Evolutionary conservation across 2,329 filamentous ascomycete species (phyloP), one percentile per base, ranked within the genome.

Genomic region (Fusarium anthophilum): DNA sequence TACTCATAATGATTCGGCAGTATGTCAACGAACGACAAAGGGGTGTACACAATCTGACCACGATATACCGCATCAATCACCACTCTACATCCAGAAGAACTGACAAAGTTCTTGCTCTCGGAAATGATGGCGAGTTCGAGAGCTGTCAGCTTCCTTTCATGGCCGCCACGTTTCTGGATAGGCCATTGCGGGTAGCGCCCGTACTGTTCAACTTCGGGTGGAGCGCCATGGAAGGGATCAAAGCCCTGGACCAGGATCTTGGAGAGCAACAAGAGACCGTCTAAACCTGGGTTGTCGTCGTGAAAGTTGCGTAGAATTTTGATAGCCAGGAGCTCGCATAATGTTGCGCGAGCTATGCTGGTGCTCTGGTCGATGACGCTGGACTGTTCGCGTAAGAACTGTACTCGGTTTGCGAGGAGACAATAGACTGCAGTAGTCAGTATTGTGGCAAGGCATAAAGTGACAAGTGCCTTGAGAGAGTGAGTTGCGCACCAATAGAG

Each of bases 91-190:
- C 90, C 90, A 0, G 90, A 87, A 15, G 90, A 89, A 74, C 87
- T 87, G 30, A 93, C 84, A 53, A 94, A 90, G 43, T 86, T 82
- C 78, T 93, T 93, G 76, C 90, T 91, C 78, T 93, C 91, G 0
- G 91, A 91, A 1, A 93, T 86, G 61, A 94, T 93, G 32, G 91
- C 91, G n/a, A 94, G 87, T 79, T 94, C 92, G 8, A 94, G 84
- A 2, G 91, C 90, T 6, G 91, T 92, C 39, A 93, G 81, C 79
- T 90, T 91, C 51, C 88, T 77, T 73, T 85, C 84, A 69, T 84
- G 79, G 17, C 84, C 83, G 39, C 81, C 82, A 71, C 83, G 77
- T 20, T 81, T 77, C 45, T 84, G 82, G 0, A 83, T 74, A 1
- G 82, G 81, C 83, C 83, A 85, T 51, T 84, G 83, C 8, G 78